Conservation (phyloP, 208 protist genomes). For the Trypanosoma conorhini region DNA sequence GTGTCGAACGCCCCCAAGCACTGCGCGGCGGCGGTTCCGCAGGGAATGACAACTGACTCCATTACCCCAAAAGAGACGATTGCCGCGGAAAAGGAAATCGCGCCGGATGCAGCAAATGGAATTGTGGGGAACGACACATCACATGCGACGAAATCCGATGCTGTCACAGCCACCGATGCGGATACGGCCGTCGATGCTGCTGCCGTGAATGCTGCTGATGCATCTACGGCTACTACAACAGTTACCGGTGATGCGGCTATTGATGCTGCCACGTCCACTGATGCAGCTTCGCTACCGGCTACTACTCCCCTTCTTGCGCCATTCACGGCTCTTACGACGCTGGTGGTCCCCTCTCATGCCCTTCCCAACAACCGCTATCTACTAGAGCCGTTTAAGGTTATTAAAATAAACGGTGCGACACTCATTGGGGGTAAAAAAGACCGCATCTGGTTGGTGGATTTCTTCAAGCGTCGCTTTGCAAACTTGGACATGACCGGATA, state of each 20-base stretch:
- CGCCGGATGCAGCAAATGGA: background rate
- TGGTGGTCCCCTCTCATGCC: constrained; percentile 65
- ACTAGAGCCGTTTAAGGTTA: constrained; percentile 62
- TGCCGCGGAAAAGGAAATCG: background rate
- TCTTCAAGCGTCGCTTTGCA: constrained; percentile 49
- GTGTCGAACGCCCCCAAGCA: background rate
- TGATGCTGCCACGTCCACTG: background rate
- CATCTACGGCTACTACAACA: too few species aligned
- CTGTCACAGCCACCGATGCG: background rate
- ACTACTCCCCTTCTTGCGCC: background rate
- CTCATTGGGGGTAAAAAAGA: constrained; percentile 41
- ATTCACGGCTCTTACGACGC: constrained; percentile 1
- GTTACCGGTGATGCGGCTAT: background rate
- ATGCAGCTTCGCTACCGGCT: background rate
- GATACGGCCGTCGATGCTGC: background rate
- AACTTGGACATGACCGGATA: constrained; percentile 54
- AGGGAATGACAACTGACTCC: background rate
- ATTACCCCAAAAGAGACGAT: background rate
- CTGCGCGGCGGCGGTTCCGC: background rate
- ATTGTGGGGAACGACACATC: background rate
- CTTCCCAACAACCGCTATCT: constrained; percentile 68
- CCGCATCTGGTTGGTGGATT: constrained; percentile 73
- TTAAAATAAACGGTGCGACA: constrained; percentile 42
- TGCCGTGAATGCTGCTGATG: too few species aligned
- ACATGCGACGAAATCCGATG: background rate